A percentile compares a stretch with the other conserved stretches of the same genome.
These are phyloP conservation scores for Auxenochlorella protothecoides DNA, from an alignment of 139 green algal genomes.

Conservation along the genomic window DNA sequence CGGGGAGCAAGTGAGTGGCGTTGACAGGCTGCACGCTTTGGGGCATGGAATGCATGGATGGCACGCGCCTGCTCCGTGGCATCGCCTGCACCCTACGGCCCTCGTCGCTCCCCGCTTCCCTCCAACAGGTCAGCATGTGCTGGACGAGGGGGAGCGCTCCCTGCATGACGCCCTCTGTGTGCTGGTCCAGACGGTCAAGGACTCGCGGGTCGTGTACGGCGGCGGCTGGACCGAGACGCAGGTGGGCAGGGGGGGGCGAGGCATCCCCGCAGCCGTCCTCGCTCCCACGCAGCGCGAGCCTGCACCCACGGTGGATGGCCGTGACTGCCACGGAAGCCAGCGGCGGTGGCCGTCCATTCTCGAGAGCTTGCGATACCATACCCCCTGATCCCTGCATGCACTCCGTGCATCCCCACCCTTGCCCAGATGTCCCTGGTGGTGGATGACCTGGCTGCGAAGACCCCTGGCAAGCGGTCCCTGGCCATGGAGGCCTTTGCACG, in stretches of 20 bases:
- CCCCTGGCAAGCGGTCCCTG: slow-evolving; percentile 86
- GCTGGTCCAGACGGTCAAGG: slow-evolving; percentile 70
- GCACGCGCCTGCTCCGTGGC: not conserved
- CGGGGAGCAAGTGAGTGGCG: slow-evolving; percentile 61
- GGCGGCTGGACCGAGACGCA: slow-evolving; percentile 90
- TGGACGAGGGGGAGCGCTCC: slow-evolving; percentile 94
- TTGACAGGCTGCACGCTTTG: not conserved
- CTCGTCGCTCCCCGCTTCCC: not conserved
- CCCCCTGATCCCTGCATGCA: not conserved
- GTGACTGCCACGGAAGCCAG: too few relatives aligned
- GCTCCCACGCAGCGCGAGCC: not conserved
- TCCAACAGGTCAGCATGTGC: slow-evolving; percentile 61
- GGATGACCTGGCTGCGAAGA: slow-evolving; percentile 72
- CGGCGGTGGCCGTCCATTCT: too few relatives aligned
- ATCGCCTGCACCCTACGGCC: not conserved
- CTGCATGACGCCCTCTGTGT: slow-evolving; percentile 98
- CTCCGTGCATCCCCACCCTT: not conserved
- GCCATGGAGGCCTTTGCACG: slow-evolving; percentile 87
- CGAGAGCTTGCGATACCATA: not conserved
- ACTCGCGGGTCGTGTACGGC: slow-evolving; percentile 81
- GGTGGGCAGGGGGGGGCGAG: slow-evolving; percentile 28
- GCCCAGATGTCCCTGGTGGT: slow-evolving; percentile 62
- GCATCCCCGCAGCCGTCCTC: not conserved
- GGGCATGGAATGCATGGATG: not conserved
- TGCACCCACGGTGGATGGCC: too few relatives aligned